Evolutionary conservation across 164 flowering plant genomes (phyloP), one percentile per base, ranked within the genome.

Genomic region (Vitis rupestris): DNA sequence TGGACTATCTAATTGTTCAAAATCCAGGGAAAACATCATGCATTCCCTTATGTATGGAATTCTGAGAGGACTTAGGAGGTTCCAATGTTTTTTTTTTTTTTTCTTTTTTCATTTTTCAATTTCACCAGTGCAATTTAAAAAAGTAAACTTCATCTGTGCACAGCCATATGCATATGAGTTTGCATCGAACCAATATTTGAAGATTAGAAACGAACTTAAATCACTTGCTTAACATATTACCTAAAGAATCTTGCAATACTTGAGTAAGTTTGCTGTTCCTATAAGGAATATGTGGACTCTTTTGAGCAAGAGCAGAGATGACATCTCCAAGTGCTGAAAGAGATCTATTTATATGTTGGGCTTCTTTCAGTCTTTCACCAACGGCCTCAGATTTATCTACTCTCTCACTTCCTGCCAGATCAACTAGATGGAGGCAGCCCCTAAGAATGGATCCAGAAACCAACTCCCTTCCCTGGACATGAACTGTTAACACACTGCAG

Each of bases 371-470:
- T 72, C 98, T 83, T 13, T 93, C 98, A 11, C 98, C 98, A 61
- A 79, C 86, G 51, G 88, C 96, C 76, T 93, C 98, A 13, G 98
- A 91, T 77, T 88, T 91, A 50, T 87, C 88, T 4, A 94, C 98
- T 50, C 98, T 83, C 79, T 94, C 98, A 78, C 98, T 94, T 71
- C 98, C 98, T 72, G 98, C 98, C 55, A 94, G 78, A 79, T 92
- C 98, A 16, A 94, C 97, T n/a, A 94, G 78, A 83, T 94, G 93
- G 51, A 94, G 93, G 78, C 95, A 89, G 29, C 95, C 94, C 59
- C 81, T 78, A 30, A 90, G 82, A 53, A 82, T 80, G 29, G 92
- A 76, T 60, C 93, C 94, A 16, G 94, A 84, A 27, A 71, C 83
- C 53, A 85, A 57, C 62, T 92, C 98, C 78, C 74, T 90, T 72